phyloP scores from a whole-genome alignment of 441 rosid species.

The Syzygium malaccense region DNA sequence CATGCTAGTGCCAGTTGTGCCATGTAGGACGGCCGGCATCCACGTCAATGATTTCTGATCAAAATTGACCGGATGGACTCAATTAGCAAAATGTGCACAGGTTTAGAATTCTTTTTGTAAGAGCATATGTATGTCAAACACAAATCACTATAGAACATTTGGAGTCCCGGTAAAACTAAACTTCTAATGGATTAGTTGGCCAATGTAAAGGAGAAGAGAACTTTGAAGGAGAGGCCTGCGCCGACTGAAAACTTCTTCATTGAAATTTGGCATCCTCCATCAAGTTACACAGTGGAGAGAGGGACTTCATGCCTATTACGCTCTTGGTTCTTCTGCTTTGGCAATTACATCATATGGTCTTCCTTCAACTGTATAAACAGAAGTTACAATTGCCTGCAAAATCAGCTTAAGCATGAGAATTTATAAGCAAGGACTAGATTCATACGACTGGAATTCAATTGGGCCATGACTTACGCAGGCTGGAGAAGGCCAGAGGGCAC shows the following conservation, averaged over 20 bases:
- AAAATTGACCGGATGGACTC: too few relatives aligned
- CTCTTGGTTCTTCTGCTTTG: background rate
- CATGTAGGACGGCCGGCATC: too few relatives aligned
- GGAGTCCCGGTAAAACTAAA: too few relatives aligned
- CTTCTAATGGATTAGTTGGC: too few relatives aligned
- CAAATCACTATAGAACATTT: too few relatives aligned
- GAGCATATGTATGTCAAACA: too few relatives aligned
- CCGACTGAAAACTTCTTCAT: background rate
- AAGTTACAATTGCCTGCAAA: background rate
- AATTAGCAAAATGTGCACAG: too few relatives aligned
- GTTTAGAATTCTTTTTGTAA: too few relatives aligned
- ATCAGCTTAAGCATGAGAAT: background rate
- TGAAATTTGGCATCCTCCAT: background rate
- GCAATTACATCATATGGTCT: background rate
- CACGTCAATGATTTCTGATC: too few relatives aligned
- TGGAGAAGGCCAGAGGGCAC: background rate
- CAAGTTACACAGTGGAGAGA: background rate
- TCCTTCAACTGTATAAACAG: background rate
- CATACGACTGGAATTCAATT: background rate
- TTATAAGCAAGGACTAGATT: background rate
- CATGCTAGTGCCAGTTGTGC: too few relatives aligned
- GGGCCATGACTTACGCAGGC: background rate
- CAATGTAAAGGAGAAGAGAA: too few relatives aligned
- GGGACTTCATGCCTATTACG: background rate
- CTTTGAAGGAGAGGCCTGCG: background rate